Evolutionary conservation across 805 yeast species (phyloP).

Genomic region (Teunomyces aglyptinius): DNA sequence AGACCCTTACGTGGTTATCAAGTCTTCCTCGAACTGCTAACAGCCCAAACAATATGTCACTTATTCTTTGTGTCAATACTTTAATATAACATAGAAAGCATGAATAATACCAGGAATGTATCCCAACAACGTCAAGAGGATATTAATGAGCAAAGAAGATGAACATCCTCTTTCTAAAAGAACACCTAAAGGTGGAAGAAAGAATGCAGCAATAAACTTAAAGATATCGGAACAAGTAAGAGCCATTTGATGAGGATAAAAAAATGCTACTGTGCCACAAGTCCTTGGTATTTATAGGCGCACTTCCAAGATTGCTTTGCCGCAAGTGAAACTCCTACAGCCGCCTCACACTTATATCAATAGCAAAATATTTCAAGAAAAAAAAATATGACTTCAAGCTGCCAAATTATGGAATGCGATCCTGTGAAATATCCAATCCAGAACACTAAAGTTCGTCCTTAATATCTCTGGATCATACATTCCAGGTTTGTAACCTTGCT

Average conservation of each 20-base stretch:
- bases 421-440: too few species aligned
- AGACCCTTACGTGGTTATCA: too few species aligned
- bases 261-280: too few species aligned
- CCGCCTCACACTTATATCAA: too few species aligned
- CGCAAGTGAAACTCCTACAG: not conserved
- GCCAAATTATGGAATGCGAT: too few species aligned
- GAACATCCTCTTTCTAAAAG: constrained; percentile 59
- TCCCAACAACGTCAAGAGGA: constrained; percentile 67
- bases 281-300: not conserved
- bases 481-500: not conserved
- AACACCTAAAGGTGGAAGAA: constrained; percentile 63
- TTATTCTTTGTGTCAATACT: constrained; percentile 16
- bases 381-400: too few species aligned
- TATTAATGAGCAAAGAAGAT: constrained; percentile 46
- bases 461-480: not conserved
- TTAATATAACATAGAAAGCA: constrained; percentile 54
- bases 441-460: too few species aligned
- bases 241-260: constrained; percentile 33
- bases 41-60: too few species aligned
- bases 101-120: constrained; percentile 75
- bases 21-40: too few species aligned
- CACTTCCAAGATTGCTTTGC: not conserved
- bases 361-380: too few species aligned
- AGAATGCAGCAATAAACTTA: constrained; percentile 49
- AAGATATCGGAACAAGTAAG: constrained; percentile 52